These are phyloP conservation scores for Pseudonitzschia delicatissima DNA, from an alignment of 108 stramenopile species.

Conservation along the genomic window DNA sequence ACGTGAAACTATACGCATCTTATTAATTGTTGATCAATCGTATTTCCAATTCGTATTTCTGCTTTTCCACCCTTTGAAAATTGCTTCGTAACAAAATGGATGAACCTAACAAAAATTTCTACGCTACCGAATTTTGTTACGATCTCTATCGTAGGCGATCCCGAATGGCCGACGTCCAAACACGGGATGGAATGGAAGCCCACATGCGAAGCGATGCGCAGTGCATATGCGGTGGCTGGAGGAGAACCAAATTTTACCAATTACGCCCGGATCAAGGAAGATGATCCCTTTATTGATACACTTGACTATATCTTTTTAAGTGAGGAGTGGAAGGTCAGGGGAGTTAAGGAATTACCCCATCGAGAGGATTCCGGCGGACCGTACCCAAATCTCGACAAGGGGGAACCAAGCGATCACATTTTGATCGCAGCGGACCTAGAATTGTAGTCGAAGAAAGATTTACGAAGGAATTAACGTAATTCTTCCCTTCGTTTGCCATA, in stretches of 20 bases:
- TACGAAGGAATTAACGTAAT: too few species aligned
- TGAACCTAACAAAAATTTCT: background rate
- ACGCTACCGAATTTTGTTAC: too few species aligned
- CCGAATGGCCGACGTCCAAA: slow-evolving; percentile 38
- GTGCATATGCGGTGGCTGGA: slow-evolving; percentile 57
- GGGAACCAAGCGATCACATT: slow-evolving; percentile 83
- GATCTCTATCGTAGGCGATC: slow-evolving; percentile 9
- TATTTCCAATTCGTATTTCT: too few species aligned
- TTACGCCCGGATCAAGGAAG: slow-evolving; percentile 62
- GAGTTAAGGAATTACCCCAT: slow-evolving; percentile 38
- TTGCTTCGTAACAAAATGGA: too few species aligned
- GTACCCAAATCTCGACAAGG: slow-evolving; percentile 57
- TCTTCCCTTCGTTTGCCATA: too few species aligned
- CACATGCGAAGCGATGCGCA: slow-evolving; percentile 49
- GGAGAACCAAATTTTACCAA: slow-evolving; percentile 93
- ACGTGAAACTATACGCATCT: background rate
- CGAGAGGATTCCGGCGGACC: slow-evolving; percentile 58
- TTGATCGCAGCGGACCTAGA: slow-evolving; percentile 72
- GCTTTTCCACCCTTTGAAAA: too few species aligned
- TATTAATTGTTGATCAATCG: too few species aligned
- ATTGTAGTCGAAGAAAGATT: slow-evolving; percentile 19
- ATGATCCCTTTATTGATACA: slow-evolving; percentile 88
- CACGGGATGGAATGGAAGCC: slow-evolving; percentile 65
- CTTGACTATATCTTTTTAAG: slow-evolving; percentile 92
- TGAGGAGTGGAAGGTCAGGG: slow-evolving; percentile 59